phyloP scores from a whole-genome alignment of 208 protist genomes.

The Leishmania major region DNA sequence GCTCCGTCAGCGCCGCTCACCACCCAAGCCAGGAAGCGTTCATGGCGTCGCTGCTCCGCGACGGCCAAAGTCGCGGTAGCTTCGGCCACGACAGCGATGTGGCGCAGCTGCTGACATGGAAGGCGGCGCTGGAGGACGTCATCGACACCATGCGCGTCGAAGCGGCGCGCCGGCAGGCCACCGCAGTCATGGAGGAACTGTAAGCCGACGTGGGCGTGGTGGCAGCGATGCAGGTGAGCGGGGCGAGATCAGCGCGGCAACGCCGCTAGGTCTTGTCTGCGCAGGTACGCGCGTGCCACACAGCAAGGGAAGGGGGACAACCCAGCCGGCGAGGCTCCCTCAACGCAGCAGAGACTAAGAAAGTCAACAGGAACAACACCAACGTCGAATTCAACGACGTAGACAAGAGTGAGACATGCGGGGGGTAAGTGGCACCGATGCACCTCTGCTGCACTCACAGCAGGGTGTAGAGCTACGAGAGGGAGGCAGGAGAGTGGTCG shows the following conservation, averaged over 20 bases:
- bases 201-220: slow-evolving; percentile 2
- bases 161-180: slow-evolving; percentile 50
- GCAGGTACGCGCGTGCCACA: background rate
- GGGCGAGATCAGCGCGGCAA: too few relatives aligned
- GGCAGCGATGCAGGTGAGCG: background rate
- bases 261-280: background rate
- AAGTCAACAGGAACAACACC: background rate
- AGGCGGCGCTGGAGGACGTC: slow-evolving; percentile 41
- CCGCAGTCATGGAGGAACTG: slow-evolving; percentile 40
- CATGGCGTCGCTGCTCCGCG: slow-evolving; percentile 27
- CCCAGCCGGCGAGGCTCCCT: background rate
- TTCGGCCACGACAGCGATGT: slow-evolving; percentile 61
- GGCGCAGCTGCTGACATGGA: slow-evolving; percentile 41
- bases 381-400: background rate
- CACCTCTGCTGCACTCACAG: background rate
- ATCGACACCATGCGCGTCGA: slow-evolving; percentile 68
- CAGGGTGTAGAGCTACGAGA: background rate
- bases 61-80: slow-evolving; percentile 40
- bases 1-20: background rate
- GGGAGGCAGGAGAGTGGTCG: background rate
- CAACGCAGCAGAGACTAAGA: background rate
- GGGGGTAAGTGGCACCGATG: background rate
- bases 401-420: background rate
- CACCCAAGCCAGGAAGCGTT: slow-evolving; percentile 10
- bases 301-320: background rate